These are phyloP conservation scores for Eleusine coracana DNA, from an alignment of 176 grass and related monocot genomes.

Conservation along the genomic window DNA sequence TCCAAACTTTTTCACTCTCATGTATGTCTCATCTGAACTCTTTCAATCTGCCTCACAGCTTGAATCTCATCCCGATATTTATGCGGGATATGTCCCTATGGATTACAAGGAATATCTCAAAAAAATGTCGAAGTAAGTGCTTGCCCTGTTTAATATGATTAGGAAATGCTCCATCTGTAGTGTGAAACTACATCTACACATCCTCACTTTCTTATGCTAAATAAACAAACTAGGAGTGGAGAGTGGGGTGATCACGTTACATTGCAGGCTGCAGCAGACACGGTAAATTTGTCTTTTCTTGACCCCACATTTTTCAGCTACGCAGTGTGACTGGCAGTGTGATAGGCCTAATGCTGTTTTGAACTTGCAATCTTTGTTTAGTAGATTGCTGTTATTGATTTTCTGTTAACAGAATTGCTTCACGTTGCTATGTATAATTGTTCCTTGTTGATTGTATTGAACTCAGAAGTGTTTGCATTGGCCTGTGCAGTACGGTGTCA, in stretches of 20 bases:
- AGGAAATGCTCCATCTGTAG: neutral
- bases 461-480: slow-evolving; percentile 32
- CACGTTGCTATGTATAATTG: neutral
- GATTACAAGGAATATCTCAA: slow-evolving; percentile 86
- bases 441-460: neutral
- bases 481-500: slow-evolving; percentile 87
- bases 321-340: neutral
- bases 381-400: neutral
- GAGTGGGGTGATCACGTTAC: slow-evolving; percentile 99
- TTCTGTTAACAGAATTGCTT: neutral
- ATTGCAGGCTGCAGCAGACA: slow-evolving; percentile 92
- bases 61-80: slow-evolving; percentile 65
- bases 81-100: slow-evolving; percentile 89
- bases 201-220: slow-evolving; percentile 25
- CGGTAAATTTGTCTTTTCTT: slow-evolving; percentile 55
- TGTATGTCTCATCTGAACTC: slow-evolving; percentile 14
- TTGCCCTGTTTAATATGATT: slow-evolving; percentile 7
- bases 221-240: slow-evolving; percentile 59
- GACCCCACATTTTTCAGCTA: neutral
- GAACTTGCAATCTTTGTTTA: neutral
- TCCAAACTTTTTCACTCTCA: neutral
- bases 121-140: slow-evolving; percentile 76
- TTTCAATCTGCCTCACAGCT: slow-evolving; percentile 57
- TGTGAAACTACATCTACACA: neutral
- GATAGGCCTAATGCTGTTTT: neutral